These are phyloP conservation scores for Filosporella fistucella DNA, from an alignment of 495 filamentous ascomycete genomes.

Conservation along the genomic window DNA sequence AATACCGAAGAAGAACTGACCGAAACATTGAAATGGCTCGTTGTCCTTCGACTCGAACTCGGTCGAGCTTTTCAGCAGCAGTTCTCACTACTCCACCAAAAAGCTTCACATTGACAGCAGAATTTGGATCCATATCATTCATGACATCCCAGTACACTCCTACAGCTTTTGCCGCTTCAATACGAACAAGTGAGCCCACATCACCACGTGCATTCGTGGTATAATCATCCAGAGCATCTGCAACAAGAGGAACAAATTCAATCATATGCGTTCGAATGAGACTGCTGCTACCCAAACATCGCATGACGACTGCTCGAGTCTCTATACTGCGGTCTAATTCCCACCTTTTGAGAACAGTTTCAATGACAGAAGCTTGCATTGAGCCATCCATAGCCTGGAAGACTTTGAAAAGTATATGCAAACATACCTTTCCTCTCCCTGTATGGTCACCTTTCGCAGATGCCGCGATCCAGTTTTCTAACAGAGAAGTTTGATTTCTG, in stretches of 20 bases:
- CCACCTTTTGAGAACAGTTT: slow-evolving; percentile 29
- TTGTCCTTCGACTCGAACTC: slow-evolving; percentile 68
- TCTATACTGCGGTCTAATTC: too few species aligned
- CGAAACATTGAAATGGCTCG: too few species aligned
- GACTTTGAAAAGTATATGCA: too few species aligned
- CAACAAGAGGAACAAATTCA: slow-evolving; percentile 35
- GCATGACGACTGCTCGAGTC: slow-evolving; percentile 30
- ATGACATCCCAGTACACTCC: background rate
- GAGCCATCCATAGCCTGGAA: too few species aligned
- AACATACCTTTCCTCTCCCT: too few species aligned
- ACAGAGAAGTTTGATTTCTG: too few species aligned
- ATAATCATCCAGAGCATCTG: slow-evolving; percentile 73
- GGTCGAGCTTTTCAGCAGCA: slow-evolving; percentile 83
- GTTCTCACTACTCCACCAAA: slow-evolving; percentile 54
- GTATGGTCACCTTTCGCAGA: too few species aligned
- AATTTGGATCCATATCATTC: background rate
- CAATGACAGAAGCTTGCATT: too few species aligned
- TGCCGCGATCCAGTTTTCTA: too few species aligned
- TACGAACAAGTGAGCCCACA: slow-evolving; percentile 75
- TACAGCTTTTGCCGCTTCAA: slow-evolving; percentile 66
- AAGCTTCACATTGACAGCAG: slow-evolving; percentile 19
- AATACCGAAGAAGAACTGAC: too few species aligned
- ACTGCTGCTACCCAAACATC: background rate
- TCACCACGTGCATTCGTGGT: slow-evolving; percentile 83
- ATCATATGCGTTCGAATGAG: slow-evolving; percentile 5